Base-by-base conservation (phyloP, 2,329 filamentous ascomycete genomes). In the Leptodontidium sp. region DNA sequence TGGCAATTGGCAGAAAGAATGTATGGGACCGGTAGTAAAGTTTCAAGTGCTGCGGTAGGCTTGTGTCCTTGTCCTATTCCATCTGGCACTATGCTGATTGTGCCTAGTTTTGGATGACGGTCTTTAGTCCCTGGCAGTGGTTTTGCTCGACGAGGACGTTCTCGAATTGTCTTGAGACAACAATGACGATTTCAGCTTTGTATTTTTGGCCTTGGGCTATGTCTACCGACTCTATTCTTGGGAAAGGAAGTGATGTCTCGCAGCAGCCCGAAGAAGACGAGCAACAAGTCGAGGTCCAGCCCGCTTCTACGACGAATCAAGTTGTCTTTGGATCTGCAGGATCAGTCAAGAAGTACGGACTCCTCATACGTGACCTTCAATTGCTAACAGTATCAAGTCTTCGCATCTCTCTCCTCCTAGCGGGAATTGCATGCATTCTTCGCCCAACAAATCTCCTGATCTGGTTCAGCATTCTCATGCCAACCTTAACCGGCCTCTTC, bases 161-260 rank as follows among this genome's bases (percentile, higher is more conserved):
- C 77, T 98, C 95, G 65, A 99, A 99, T 81, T 96, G 91, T 64
- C 83, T 98, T 4, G 96, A 99, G 83, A 93, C 91, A n/a, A 92
- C 92, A 0, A 82, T 99, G 74, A 98, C 95, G 4, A 84, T 92
- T 68, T 85, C 89, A 75, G 95, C 94, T 1, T 83, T 98, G 57
- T 89, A 89, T 78, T 88, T 90, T 75, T 98, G 93, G 92, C 95
- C 96, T 14, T 98, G 96, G 94, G 84, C 88, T 67, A 85, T 93
- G 80, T 84, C 90, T 47, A 75, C 79, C 79, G 67, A 70, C 29
- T 55, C 65, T n/a, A 43, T 68, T 12, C 68, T 71, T 21, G 53
- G 66, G 3, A 24, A 43, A 38, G 70, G 68, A 61, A 69, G 67
- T 62, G 67, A 70, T 43, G 12, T 40, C 14, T 68, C 66, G n/a